Percentiles rank a stretch among this genome's conserved stretches.
phyloP scores from a whole-genome alignment of 2,329 filamentous ascomycete genomes.

The Colletotrichum aenigma region DNA sequence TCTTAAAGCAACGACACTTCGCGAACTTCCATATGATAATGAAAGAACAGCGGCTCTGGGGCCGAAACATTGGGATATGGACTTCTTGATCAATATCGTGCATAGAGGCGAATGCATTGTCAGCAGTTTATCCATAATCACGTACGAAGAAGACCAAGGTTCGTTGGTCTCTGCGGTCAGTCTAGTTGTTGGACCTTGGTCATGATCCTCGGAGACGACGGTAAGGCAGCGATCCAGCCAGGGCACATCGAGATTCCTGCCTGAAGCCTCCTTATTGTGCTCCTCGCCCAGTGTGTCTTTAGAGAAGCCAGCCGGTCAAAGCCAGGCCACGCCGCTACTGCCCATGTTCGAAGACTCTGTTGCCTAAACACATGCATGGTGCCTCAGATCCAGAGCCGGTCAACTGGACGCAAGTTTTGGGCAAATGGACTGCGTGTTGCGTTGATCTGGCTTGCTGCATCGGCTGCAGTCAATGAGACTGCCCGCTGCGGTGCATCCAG shows the following conservation, averaged over 20 bases:
- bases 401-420: neutral
- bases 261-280: neutral
- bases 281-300: neutral
- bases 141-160: neutral
- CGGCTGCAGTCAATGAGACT: neutral
- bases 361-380: neutral
- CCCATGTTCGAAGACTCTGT: neutral
- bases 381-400: neutral
- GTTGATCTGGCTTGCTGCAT: neutral
- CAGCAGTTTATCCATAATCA: neutral
- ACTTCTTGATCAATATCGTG: neutral
- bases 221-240: neutral
- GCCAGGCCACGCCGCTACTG: neutral
- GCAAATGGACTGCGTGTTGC: neutral
- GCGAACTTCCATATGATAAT: neutral
- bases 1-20: neutral
- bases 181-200: neutral
- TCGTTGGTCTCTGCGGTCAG: neutral
- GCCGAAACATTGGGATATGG: neutral
- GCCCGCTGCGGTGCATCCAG: neutral
- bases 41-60: neutral
- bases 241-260: neutral
- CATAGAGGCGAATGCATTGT: neutral
- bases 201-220: neutral
- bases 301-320: neutral